Conservation (phyloP, 169 alveolate genomes). For the Cryptosporidium sp. region DNA sequence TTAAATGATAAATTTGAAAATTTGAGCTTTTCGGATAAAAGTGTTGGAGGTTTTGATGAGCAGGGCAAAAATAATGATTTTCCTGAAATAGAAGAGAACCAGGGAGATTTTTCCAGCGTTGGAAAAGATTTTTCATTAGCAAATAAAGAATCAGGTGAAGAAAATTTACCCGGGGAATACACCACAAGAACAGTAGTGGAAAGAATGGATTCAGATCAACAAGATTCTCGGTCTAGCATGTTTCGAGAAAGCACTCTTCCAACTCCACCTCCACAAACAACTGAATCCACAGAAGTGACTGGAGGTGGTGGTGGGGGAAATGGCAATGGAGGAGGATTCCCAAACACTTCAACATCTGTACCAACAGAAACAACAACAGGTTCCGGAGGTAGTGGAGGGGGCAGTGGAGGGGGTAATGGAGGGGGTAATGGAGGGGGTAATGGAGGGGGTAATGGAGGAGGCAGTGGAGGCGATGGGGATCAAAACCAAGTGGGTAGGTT, state of each 20-base stretch:
- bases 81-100: background rate
- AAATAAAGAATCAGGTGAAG: background rate
- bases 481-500: conserved; percentile 38
- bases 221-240: background rate
- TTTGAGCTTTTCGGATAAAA: background rate
- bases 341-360: conserved; percentile 6
- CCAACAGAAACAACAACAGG: conserved; percentile 3
- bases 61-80: background rate
- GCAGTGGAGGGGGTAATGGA: background rate
- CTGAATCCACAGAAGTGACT: background rate
- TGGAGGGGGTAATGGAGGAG: conserved; percentile 2
- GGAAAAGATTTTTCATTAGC: too few species aligned
- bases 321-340: conserved; percentile 35
- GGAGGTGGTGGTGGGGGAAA: conserved; percentile 23
- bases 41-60: background rate
- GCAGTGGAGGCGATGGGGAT: background rate
- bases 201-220: background rate
- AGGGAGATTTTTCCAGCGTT: background rate
- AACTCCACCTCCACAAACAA: conserved; percentile 22
- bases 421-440: background rate
- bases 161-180: background rate
- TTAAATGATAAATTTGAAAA: background rate
- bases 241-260: background rate
- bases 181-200: background rate
- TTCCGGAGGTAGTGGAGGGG: background rate